These are phyloP conservation scores for Paecilomyces dactylethromorphus DNA, from an alignment of 2,329 filamentous ascomycete species.

Conservation along the genomic window DNA sequence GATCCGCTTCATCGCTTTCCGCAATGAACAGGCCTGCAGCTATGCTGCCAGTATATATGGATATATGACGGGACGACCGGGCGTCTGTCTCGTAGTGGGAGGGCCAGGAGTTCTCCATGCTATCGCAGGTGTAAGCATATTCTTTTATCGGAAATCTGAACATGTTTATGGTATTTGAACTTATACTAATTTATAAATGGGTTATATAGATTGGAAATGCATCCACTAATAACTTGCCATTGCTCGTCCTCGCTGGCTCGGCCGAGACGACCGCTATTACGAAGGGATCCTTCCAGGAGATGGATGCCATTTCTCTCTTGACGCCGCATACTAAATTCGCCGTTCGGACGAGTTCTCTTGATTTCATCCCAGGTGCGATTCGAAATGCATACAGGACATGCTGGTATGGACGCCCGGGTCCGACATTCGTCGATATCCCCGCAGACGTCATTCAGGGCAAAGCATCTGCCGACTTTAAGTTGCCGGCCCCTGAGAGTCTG, in stretches of 20 bases:
- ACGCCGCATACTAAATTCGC: constrained; percentile 49
- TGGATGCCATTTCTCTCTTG: constrained; percentile 49
- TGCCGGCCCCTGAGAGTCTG: constrained; percentile 21
- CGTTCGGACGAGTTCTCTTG: constrained; percentile 39
- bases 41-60: constrained; percentile 55
- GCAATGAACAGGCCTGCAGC: constrained; percentile 53
- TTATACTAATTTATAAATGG: constrained; percentile 1
- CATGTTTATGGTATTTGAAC: neutral
- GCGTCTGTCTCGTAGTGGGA: constrained; percentile 53
- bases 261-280: constrained; percentile 46
- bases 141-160: constrained; percentile 5
- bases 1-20: constrained; percentile 52
- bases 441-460: constrained; percentile 49
- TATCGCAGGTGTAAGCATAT: constrained; percentile 45
- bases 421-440: constrained; percentile 50
- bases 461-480: constrained; percentile 11
- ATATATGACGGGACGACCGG: constrained; percentile 50
- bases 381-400: constrained; percentile 47
- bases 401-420: constrained; percentile 49
- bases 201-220: constrained; percentile 40
- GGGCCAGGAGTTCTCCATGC: constrained; percentile 54
- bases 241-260: constrained; percentile 50
- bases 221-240: constrained; percentile 49
- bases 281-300: constrained; percentile 52
- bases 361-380: constrained; percentile 43